Evolutionary conservation across 2,329 filamentous ascomycete genomes (phyloP), one percentile per base, ranked within the genome.

Genomic region (Cercospora brassicicola): DNA sequence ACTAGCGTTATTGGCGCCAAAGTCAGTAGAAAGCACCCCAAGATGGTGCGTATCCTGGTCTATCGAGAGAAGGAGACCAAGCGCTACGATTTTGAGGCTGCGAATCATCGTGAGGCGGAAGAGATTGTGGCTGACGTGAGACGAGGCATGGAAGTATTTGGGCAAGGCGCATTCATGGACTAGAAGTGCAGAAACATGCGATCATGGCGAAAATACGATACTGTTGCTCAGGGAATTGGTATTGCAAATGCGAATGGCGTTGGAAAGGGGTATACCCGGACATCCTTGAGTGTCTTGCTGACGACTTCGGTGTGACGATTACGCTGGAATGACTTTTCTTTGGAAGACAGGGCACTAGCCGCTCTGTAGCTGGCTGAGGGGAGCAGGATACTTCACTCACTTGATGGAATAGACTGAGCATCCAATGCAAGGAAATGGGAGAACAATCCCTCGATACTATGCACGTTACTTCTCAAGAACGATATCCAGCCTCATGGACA

Each of bases 71-170:
- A 88, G 1, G 91, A 94, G 80, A 90, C 86, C 69, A 94, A 94
- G 81, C 82, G 91, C 68, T 95, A 95, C 79, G 92, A 95, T 72
- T 95, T 95, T 77, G 92, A 94, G 79, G 89, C 91, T n/a, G 87
- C 86, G 72, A 90, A 84, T 71, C 83, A 85, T 10, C 87, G 89
- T 31, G 91, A 94, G 79, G 91, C 92, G 53, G 83, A 86, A n/a
- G 90, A 92, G 76, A 92, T 95, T 77, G 91, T 94, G 30, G 84
- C 82, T 66, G 91, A 93, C 81, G 87, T 95, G 69, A 91, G 91
- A 80, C 69, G 64, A 18, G 71, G 70, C 2, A 73, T 73, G 72
- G 66, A 69, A 15, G 69, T 66, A 20, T 71, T 71, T 53, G 71
- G 64, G 36, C 42, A 60, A 30, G 64, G 56, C 28, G 64, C 64